Base-by-base conservation (phyloP, 768 basidiomycete species). In the Guyanaporus albipodus region DNA sequence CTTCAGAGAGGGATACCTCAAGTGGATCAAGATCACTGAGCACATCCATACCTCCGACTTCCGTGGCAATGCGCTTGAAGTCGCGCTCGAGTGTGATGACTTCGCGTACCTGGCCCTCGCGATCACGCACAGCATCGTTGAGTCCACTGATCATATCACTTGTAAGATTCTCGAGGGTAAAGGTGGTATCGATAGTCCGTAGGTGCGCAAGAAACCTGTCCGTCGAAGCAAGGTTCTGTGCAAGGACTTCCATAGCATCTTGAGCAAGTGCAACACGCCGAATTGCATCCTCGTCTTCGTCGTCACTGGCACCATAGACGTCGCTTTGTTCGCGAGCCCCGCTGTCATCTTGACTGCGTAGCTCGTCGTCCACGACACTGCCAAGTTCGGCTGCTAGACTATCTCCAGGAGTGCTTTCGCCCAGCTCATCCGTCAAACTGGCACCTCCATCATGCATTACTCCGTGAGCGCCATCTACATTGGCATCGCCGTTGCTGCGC, bases 91-190 rank as follows among this genome's bases (percentile, higher is more conserved):
- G 85, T 52, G 83, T 86, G 28, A 83, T 69, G 43, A 93, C 67
- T 58, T 83, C 87, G 42, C 91, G 83, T 4, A 90, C 79, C 67
- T 93, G 91, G 3, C 74, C 76, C 62, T 93, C 91, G 46, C 91
- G 78, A 56, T 89, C 83, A 38, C 82, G 79, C 28, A 80, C 78
- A 11, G 82, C 77, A 46, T 86, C 83, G 64, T 91, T 85, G 49
- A 92, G 75, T 28, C 78, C 75, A 29, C 88, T 77, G 56, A 94
- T 87, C 50, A 90, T 74, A 53, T 86, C 80, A 15, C 84, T 80
- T 6, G 91, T 85, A 34, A 88, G 71, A 33, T 66, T 72, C 67
- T 94, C 91, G 50, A 93, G 67, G 9, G 62, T 50, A 22, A 59
- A 61, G 5, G 69, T 57, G 24, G 69, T 62, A 64, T 92, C 91